These are phyloP conservation scores for Taphrina pruni DNA, from an alignment of 1,139 yeast species.

Conservation along the genomic window DNA sequence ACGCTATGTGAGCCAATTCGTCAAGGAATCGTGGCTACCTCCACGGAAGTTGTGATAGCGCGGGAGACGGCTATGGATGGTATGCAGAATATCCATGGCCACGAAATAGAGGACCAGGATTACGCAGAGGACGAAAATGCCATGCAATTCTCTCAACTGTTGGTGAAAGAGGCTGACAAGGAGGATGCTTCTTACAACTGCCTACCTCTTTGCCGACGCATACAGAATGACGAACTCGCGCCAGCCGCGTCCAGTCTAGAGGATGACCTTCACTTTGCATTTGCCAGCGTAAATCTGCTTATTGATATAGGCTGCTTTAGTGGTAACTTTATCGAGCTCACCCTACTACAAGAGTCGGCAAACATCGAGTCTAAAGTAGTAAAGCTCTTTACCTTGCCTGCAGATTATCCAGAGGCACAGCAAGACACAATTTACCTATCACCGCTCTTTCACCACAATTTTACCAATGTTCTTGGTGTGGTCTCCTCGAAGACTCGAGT, in stretches of 20 bases:
- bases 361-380: background rate
- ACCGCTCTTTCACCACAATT: slow-evolving; percentile 66
- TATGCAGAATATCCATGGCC: background rate
- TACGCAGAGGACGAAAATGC: slow-evolving; percentile 14
- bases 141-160: slow-evolving; percentile 17
- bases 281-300: slow-evolving; percentile 22
- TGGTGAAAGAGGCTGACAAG: background rate
- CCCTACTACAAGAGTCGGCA: background rate
- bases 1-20: slow-evolving; percentile 45
- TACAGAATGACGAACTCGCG: background rate
- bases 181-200: background rate
- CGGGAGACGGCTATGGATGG: slow-evolving; percentile 1
- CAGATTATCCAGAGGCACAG: slow-evolving; percentile 2
- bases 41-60: slow-evolving; percentile 37
- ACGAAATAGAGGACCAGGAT: background rate
- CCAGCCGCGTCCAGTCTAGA: slow-evolving; percentile 1
- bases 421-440: slow-evolving; percentile 60
- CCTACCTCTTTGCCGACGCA: background rate
- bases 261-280: slow-evolving; percentile 25
- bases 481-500: background rate
- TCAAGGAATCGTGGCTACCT: slow-evolving; percentile 30
- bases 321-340: slow-evolving; percentile 13
- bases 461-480: slow-evolving; percentile 46
- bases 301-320: slow-evolving; percentile 31
- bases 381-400: slow-evolving; percentile 14